phyloP scores from a whole-genome alignment of 2,329 filamentous ascomycete species.

The Ophioceras dolichostomum region DNA sequence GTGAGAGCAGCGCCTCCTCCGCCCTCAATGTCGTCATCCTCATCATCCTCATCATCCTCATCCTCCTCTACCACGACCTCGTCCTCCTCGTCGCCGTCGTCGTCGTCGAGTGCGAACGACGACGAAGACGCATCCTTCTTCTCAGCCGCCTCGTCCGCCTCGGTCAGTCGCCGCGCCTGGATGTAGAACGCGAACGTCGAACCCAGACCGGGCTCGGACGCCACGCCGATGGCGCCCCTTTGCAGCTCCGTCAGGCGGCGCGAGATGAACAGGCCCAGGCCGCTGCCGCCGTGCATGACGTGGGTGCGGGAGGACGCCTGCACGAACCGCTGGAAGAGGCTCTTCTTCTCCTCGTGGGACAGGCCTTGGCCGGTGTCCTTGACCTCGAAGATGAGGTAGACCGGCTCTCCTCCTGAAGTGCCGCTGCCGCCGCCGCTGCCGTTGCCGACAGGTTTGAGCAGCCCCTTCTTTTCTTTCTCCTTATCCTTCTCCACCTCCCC shows the following conservation, averaged over 20 bases:
- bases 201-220: slow-evolving; percentile 55
- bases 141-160: too few relatives aligned
- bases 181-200: slow-evolving; percentile 69
- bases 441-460: too few relatives aligned
- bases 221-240: slow-evolving; percentile 67
- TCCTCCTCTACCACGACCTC: too few relatives aligned
- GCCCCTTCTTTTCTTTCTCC: background rate
- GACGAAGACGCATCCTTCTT: background rate
- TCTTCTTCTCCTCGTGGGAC: slow-evolving; percentile 56
- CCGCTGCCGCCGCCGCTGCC: background rate
- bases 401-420: slow-evolving; percentile 25
- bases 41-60: too few relatives aligned
- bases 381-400: slow-evolving; percentile 61
- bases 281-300: slow-evolving; percentile 68
- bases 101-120: background rate
- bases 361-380: slow-evolving; percentile 68
- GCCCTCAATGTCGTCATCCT: too few relatives aligned
- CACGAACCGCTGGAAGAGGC: slow-evolving; percentile 67
- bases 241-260: slow-evolving; percentile 70
- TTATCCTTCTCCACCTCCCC: background rate
- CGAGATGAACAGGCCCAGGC: slow-evolving; percentile 69
- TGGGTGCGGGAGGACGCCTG: slow-evolving; percentile 68
- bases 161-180: too few relatives aligned
- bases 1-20: too few relatives aligned
- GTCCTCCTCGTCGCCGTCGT: too few relatives aligned